Evolutionary conservation across 768 basidiomycete species (phyloP), one percentile per base, ranked within the genome.

Genomic region (Termitomyces sp.): DNA sequence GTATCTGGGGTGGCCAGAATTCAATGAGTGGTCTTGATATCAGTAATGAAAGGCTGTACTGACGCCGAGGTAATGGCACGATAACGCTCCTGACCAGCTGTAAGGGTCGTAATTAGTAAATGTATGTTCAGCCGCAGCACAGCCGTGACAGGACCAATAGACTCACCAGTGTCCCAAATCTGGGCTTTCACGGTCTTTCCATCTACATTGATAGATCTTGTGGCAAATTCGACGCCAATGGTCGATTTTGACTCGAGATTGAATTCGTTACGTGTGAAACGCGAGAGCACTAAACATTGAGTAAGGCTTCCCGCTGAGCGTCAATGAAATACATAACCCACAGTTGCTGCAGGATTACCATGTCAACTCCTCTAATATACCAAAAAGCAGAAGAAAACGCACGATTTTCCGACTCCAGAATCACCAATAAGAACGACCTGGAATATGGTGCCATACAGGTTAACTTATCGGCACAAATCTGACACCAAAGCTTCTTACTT

Each of bases 391-490:
- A 65, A 60, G 49, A 65, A 65, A 63, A 88, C 94, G 71, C 76
- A 98, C 95, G 93, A 96, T 83, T 99, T 99, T 71, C 96, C 96
- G 68, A 99, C 96, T 59, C 96, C 96, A 60, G 94, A 97, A 74
- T 99, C 96, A 69, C 96, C 96, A 77, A 98, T 98, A 62, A 99
- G 84, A 64, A 99, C 96, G 65, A 98, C 92, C 96, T 98, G 58
- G 50, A 49, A 49, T 37, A 55, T 52, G 51, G 34, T 54, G 34
- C 53, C 21, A 59, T 41, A 48, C 8, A 5, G n/a, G 45, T 66
- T 38, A 45, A 53, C 38, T 38, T 38, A 46, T 42, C 40, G 43
- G 40, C 47, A 30, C 8, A 12, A 37, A n/a, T 34, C 15, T 34
- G 5, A 12, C 41, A n/a, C 47, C 28, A 26, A 19, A 38, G 46